Conservation (phyloP, 106 monocot species). For the Apostasia ramifera region DNA sequence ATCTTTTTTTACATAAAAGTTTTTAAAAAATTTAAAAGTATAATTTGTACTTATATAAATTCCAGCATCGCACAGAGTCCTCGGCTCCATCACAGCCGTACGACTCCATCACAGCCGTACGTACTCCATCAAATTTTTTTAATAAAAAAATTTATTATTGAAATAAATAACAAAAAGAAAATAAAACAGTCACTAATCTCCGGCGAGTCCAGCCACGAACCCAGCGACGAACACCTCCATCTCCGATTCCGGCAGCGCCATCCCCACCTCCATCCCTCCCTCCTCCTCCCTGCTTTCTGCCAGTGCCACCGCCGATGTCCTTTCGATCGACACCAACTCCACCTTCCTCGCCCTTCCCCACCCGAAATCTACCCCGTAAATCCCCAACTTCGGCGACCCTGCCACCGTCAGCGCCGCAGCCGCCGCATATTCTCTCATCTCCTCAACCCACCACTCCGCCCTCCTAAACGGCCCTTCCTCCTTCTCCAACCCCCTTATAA, state of each 20-base stretch:
- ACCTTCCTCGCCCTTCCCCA: slow-evolving; percentile 25
- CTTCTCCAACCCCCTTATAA: slow-evolving; percentile 23
- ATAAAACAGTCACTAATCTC: too few relatives aligned
- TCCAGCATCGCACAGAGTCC: too few relatives aligned
- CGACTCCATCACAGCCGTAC: too few relatives aligned
- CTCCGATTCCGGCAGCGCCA: slow-evolving; percentile 19
- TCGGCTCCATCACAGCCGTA: too few relatives aligned
- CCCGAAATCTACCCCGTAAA: slow-evolving; percentile 29
- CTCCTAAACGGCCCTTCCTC: slow-evolving; percentile 8
- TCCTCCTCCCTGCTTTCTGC: slow-evolving; percentile 28
- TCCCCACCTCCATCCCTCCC: slow-evolving; percentile 33
- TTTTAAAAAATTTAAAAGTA: too few relatives aligned
- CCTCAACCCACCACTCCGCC: not conserved
- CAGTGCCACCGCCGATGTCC: slow-evolving; percentile 24
- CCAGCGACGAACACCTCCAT: slow-evolving; percentile 20
- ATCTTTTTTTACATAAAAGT: too few relatives aligned
- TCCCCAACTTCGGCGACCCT: slow-evolving; percentile 21
- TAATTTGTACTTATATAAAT: too few relatives aligned
- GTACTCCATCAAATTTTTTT: too few relatives aligned
- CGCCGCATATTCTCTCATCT: not conserved
- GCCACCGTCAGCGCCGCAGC: slow-evolving; percentile 15
- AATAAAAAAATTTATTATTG: too few relatives aligned
- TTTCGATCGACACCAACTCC: slow-evolving; percentile 27
- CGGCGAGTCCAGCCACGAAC: slow-evolving; percentile 4
- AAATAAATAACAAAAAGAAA: too few relatives aligned